Evolutionary conservation across 495 filamentous ascomycete species (phyloP).

Genomic region (Hypoxylon trugodes): DNA sequence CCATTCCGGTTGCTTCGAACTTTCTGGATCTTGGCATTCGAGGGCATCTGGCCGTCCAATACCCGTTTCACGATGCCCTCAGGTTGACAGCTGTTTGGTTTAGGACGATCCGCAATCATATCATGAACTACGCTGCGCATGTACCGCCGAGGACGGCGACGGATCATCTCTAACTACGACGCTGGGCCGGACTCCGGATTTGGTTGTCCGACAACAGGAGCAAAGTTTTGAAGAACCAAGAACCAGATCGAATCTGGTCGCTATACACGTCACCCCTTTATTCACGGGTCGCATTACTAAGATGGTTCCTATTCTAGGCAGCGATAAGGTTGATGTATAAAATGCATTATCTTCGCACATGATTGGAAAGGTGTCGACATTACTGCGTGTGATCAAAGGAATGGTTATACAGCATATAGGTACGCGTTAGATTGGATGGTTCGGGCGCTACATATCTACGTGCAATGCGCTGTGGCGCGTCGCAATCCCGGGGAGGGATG

Average conservation of each 20-base stretch:
- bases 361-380: neutral
- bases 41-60: neutral
- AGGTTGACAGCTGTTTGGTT: neutral
- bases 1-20: neutral
- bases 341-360: neutral
- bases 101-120: slow-evolving; percentile 15
- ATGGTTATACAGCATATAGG: slow-evolving; percentile 6
- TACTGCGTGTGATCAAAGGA: neutral
- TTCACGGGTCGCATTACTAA: neutral
- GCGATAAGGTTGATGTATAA: neutral
- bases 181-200: slow-evolving; percentile 11
- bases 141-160: slow-evolving; percentile 2
- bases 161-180: slow-evolving; percentile 9
- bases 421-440: slow-evolving; percentile 9
- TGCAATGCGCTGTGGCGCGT: slow-evolving; percentile 30
- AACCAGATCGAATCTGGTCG: neutral
- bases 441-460: slow-evolving; percentile 24
- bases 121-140: slow-evolving; percentile 10
- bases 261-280: neutral
- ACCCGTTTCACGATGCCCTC: slow-evolving; percentile 2
- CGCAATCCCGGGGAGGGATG: slow-evolving; percentile 1
- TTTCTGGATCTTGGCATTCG: neutral
- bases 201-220: neutral
- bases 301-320: neutral
- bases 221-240: neutral